These are phyloP conservation scores for Vanrija pseudolonga DNA, from an alignment of 1,284 basidiomycete genomes.

Conservation along the genomic window DNA sequence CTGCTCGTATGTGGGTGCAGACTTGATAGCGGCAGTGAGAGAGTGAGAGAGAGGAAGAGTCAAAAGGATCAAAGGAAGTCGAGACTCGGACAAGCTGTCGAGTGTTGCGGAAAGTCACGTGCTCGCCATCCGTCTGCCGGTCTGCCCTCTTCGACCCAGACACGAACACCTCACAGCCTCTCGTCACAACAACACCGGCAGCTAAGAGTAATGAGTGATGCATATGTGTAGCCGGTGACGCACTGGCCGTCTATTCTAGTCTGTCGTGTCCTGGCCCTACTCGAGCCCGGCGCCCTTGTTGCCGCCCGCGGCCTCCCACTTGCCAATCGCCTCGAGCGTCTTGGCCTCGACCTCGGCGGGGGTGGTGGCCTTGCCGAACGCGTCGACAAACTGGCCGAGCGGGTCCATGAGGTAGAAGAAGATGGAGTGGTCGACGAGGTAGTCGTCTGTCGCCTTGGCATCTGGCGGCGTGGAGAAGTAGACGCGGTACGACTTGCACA, in stretches of 20 bases:
- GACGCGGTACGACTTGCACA: slow-evolving; percentile 93
- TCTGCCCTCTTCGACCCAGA: too few relatives aligned
- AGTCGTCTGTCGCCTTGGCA: slow-evolving; percentile 70
- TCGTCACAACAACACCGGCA: too few relatives aligned
- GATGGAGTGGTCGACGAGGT: slow-evolving; percentile 90
- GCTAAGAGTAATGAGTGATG: background rate
- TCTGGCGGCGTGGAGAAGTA: slow-evolving; percentile 97
- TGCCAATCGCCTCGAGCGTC: slow-evolving; percentile 53
- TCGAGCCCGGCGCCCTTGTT: slow-evolving; percentile 38
- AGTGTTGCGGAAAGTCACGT: too few relatives aligned
- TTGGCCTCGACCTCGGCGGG: slow-evolving; percentile 64
- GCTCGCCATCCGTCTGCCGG: too few relatives aligned
- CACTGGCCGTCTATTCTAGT: background rate
- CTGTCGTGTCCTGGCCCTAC: background rate
- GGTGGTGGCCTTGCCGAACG: slow-evolving; percentile 81
- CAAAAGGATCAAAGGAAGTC: too few relatives aligned
- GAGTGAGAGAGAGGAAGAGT: too few relatives aligned
- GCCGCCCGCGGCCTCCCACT: slow-evolving; percentile 52
- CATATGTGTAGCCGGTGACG: background rate
- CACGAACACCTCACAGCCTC: too few relatives aligned
- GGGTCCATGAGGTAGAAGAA: slow-evolving; percentile 99
- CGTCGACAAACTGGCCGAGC: slow-evolving; percentile 88
- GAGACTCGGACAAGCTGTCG: too few relatives aligned
- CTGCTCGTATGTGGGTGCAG: too few relatives aligned
- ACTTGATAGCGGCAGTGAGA: too few relatives aligned